phyloP scores from a whole-genome alignment of 257 asterid genomes.

The Solanum chaucha region DNA sequence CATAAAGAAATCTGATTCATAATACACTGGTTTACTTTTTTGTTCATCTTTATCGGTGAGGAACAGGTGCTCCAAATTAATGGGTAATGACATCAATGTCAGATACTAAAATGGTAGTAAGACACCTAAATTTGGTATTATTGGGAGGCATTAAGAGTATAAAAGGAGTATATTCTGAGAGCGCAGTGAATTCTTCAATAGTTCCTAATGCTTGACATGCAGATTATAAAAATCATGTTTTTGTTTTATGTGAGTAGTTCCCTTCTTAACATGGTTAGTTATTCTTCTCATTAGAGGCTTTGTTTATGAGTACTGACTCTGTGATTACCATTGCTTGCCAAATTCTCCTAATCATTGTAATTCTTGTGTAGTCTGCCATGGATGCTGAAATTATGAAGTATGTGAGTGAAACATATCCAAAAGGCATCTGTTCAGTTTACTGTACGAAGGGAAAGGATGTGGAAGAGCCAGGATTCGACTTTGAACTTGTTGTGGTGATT shows the following conservation, averaged over 20 bases:
- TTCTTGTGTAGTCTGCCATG: conserved; percentile 46
- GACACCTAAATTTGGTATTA: neutral
- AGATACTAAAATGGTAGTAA: neutral
- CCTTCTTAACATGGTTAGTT: neutral
- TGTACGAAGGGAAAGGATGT: conserved; percentile 72
- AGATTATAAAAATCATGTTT: neutral
- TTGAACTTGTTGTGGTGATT: conserved; percentile 88
- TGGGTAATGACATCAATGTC: neutral
- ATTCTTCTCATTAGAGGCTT: neutral
- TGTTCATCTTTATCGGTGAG: neutral
- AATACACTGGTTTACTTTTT: neutral
- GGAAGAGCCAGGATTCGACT: conserved; percentile 76
- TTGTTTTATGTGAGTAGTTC: neutral
- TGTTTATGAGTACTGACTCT: neutral
- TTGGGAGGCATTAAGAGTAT: neutral
- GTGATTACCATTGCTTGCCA: neutral
- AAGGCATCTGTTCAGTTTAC: conserved; percentile 81
- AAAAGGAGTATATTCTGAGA: neutral
- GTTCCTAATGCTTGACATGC: neutral
- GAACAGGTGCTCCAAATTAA: neutral
- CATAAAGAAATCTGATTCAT: neutral
- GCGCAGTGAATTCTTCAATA: neutral
- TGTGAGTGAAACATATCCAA: conserved; percentile 82
- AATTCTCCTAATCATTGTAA: conserved; percentile 5
- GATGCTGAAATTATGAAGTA: conserved; percentile 82